These are phyloP conservation scores for Cryptococcus wingfieldii DNA, from an alignment of 1,284 basidiomycete genomes.

Conservation along the genomic window DNA sequence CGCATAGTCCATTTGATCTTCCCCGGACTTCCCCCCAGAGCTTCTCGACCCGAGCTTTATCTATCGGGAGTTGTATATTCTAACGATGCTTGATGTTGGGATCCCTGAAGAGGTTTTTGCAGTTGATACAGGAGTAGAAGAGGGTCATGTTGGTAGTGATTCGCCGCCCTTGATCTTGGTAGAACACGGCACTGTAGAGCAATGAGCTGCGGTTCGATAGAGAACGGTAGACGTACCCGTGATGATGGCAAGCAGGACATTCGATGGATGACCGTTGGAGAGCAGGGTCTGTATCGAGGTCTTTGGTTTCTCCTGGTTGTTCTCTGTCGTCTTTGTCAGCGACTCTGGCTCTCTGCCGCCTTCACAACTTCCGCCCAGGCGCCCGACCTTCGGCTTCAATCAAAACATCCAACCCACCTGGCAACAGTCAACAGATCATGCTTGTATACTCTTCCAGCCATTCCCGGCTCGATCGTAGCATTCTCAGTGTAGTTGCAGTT, in stretches of 20 bases:
- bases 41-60: background rate
- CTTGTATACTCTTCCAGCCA: conserved; percentile 78
- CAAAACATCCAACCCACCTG: conserved; percentile 60
- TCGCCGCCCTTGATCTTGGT: conserved; percentile 90
- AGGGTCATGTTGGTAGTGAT: conserved; percentile 76
- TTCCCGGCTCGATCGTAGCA: conserved; percentile 55
- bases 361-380: background rate
- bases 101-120: conserved; percentile 72
- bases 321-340: conserved; percentile 57
- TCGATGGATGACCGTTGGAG: conserved; percentile 54
- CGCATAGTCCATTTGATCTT: background rate
- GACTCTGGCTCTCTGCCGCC: background rate
- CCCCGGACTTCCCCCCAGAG: background rate
- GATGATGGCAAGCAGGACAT: conserved; percentile 48
- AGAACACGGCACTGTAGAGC: conserved; percentile 71
- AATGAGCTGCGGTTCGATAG: background rate
- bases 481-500: conserved; percentile 87
- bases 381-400: background rate
- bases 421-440: conserved; percentile 92
- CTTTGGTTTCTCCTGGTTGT: conserved; percentile 84
- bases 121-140: conserved; percentile 87
- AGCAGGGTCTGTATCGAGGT: conserved; percentile 86
- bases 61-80: background rate
- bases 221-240: conserved; percentile 36
- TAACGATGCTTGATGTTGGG: conserved; percentile 47